phyloP scores from a whole-genome alignment of 1,284 basidiomycete genomes.

The Austroboletus olivaceoglutinosus region DNA sequence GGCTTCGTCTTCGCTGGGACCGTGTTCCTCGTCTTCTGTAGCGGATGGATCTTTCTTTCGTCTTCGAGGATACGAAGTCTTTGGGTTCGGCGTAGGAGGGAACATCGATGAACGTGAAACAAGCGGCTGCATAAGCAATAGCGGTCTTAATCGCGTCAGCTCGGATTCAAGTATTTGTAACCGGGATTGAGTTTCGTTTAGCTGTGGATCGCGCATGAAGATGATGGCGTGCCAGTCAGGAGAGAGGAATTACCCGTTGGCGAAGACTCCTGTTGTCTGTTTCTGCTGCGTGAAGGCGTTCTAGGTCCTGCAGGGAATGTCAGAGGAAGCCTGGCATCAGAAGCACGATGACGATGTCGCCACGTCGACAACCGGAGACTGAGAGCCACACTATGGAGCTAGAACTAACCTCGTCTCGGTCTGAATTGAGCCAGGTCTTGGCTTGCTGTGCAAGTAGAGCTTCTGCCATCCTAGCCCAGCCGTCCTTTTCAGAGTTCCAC shows the following conservation, averaged over 20 bases:
- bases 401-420: slow-evolving; percentile 46
- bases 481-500: slow-evolving; percentile 58
- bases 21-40: slow-evolving; percentile 26
- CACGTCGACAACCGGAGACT: not conserved
- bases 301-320: slow-evolving; percentile 44
- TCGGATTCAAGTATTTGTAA: slow-evolving; percentile 43
- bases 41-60: slow-evolving; percentile 25
- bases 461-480: slow-evolving; percentile 61
- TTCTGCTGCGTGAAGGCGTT: slow-evolving; percentile 47
- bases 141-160: slow-evolving; percentile 42
- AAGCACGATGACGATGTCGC: not conserved
- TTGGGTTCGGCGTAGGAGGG: slow-evolving; percentile 23
- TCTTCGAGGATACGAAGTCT: slow-evolving; percentile 18
- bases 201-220: slow-evolving; percentile 30
- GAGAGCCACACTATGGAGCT: not conserved
- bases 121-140: slow-evolving; percentile 47
- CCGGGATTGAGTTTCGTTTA: slow-evolving; percentile 41
- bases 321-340: slow-evolving; percentile 5
- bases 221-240: not conserved
- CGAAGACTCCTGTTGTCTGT: slow-evolving; percentile 56
- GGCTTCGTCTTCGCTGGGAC: slow-evolving; percentile 26
- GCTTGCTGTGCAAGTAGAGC: slow-evolving; percentile 53
- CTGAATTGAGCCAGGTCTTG: slow-evolving; percentile 32
- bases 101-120: slow-evolving; percentile 22
- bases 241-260: slow-evolving; percentile 44